Base-by-base conservation (phyloP, 495 filamentous ascomycete species). In the Umbilicaria muhlenbergii region DNA sequence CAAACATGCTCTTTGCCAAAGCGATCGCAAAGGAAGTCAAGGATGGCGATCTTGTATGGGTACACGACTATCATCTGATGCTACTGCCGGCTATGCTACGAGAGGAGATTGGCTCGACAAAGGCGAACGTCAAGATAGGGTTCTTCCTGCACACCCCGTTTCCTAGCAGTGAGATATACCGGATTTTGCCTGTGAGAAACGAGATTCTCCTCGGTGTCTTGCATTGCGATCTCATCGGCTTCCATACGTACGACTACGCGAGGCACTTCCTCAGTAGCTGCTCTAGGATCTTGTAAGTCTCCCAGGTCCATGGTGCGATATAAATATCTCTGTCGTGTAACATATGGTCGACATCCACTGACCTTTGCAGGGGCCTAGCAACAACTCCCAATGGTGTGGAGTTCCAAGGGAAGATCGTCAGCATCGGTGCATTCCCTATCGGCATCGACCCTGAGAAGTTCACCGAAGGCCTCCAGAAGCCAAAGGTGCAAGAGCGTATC, bases 361-460 rank as follows among this genome's bases (percentile, higher is more conserved):
- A 14, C 38, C 43, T 12, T 50, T 48, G 32, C 51, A 87, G 83
- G 38, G 77, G 75, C 35, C 70, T 86, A 16, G 59, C 72, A 2
- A 94, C 88, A 1, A 91, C 86, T 4, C 88, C 86, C 0, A 86
- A 85, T 38, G 80, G 81, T 14, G 80, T 94, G 36, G 76, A 83
- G 19, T 92, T 78, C 54, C 68, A 81, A 45, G 81, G 78, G 36
- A 81, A 75, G 43, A 70, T 78, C 16, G 73, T 88, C 19, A 77
- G 76, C 1, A 78, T 86, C 10, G 84, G 79, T 36, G 84, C 80
- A 12, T 96, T 91, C 56, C 86, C 89, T 4, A 93, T 94, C 39
- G 88, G 88, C 32, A 94, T 98, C 55, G 88, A 95, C 47, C 89
- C 91, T 0, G 86, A 94, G 43, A 94, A 94, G 60, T 95, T 98